Evolutionary conservation across 257 asterid genomes (phyloP), one percentile per base, ranked within the genome.

Genomic region (Nicotiana obtusifolia): DNA sequence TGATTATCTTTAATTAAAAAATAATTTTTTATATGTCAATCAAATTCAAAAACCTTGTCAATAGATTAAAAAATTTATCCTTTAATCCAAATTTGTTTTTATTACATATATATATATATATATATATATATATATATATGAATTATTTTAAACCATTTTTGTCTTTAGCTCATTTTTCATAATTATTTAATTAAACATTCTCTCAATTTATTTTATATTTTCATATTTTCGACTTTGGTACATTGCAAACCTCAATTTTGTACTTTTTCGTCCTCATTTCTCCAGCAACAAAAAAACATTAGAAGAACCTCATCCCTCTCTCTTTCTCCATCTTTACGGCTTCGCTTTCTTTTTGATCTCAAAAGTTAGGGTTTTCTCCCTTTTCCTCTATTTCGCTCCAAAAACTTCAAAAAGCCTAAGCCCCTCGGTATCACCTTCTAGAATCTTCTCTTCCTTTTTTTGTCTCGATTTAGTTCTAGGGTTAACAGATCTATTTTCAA

Each of bases 401-500:
- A n/a, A n/a, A 59, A n/a, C 64, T 59, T 59, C 26, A 59, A 59
- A 59, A 59, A 24, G 13, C 49, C 49, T 41, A 8, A 41, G 49
- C 49, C 13, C 64, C 62, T 33, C 49, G 54, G 75, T 62, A 52
- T 64, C 82, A 22, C 54, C 35, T 22, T 84, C 86, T 81, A 82
- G 64, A 88, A 79, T 80, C 78, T 83, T 80, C 78, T 83, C 84
- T 64, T 71, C 56, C 30, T 62, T 30, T 41, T 41, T 41, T 41
- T 3, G 49, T 41, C 30, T 10, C 76, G 76, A 35, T 67, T 35
- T 30, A 67, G 30, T 54, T 87, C 84, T 82, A 84, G 88, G 90
- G 85, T 86, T 89, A 82, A 37, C 90, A 86, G 95, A 91, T 91
- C 97, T 88, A 24, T 73, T 76, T 84, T 80, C 54, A 85, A 85